Evolutionary conservation across 106 monocot genomes (phyloP).

Genomic region (Phalaenopsis equestris): DNA sequence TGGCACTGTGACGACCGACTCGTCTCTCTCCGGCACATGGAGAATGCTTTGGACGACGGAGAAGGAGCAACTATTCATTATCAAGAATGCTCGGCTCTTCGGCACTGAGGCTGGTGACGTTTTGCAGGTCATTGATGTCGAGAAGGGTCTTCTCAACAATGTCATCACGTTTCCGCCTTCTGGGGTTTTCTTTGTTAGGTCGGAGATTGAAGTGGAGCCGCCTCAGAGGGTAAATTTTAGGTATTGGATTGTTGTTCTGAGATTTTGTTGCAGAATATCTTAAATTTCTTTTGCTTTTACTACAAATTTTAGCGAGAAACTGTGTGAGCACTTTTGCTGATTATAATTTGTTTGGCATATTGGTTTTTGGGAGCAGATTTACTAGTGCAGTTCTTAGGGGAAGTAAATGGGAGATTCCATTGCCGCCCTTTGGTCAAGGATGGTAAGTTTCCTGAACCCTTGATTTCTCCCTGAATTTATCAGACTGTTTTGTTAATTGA

Average conservation of each 20-base stretch:
- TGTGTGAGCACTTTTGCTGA: neutral
- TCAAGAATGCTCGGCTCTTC: constrained; percentile 57
- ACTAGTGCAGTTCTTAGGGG: constrained; percentile 83
- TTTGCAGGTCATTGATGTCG: constrained; percentile 85
- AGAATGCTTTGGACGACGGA: constrained; percentile 96
- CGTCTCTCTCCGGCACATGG: constrained; percentile 77
- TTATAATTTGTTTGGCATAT: neutral
- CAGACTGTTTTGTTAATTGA: neutral
- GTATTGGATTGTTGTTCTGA: constrained; percentile 8
- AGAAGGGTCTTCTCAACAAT: constrained; percentile 57
- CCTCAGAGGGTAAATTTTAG: constrained; percentile 83
- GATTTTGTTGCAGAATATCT: neutral
- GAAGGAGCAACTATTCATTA: constrained; percentile 97
- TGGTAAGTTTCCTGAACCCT: constrained; percentile 43
- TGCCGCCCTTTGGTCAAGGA: constrained; percentile 95
- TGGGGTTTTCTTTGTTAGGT: constrained; percentile 85
- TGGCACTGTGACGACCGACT: constrained; percentile 41
- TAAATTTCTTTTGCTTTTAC: neutral
- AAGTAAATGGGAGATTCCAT: constrained; percentile 73
- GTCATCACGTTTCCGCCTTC: constrained; percentile 92
- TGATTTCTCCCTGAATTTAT: neutral
- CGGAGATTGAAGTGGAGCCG: constrained; percentile 40
- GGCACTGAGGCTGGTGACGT: constrained; percentile 80
- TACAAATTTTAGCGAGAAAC: neutral
- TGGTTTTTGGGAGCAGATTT: constrained; percentile 32